A percentile compares a stretch with the other conserved stretches of the same genome.
These are phyloP conservation scores for Fusarium xyrophilum DNA, from an alignment of 2,329 filamentous ascomycete species.

Conservation along the genomic window DNA sequence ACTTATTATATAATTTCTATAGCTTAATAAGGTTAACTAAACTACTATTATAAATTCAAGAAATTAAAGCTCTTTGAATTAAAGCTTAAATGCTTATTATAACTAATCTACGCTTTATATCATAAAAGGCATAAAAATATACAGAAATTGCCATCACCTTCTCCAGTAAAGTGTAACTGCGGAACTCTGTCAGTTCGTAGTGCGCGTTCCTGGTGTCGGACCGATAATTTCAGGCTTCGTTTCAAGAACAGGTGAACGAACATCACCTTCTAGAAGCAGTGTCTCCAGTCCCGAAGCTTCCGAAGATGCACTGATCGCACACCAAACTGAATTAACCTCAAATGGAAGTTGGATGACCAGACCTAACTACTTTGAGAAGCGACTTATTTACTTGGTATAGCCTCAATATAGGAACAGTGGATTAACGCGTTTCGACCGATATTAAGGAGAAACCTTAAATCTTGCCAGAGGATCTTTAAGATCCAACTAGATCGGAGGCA, in stretches of 20 bases:
- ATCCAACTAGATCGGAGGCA: background rate
- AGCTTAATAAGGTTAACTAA: no score
- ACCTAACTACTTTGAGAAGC: background rate
- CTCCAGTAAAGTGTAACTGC: background rate
- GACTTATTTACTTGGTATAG: background rate
- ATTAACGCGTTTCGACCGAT: background rate
- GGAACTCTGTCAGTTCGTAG: rapidly evolving
- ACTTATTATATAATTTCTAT: no score
- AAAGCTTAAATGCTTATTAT: no score
- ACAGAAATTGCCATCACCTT: background rate
- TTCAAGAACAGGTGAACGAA: background rate
- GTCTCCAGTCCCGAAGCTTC: background rate
- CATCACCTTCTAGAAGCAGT: background rate
- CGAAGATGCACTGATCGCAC: no score
- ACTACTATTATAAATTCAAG: no score
- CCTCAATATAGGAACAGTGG: background rate
- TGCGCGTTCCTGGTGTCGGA: background rate
- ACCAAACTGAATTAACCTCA: background rate
- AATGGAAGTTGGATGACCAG: no score
- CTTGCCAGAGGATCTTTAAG: background rate
- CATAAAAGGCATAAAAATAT: rapidly evolving
- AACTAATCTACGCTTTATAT: no score
- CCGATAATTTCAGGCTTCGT: background rate
- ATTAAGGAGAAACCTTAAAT: background rate
- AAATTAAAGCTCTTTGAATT: no score